Percentiles rank a stretch among this genome's conserved stretches.
Evolutionary conservation across 2,329 filamentous ascomycete species (phyloP).

Genomic region (Fusarium goolgardi): DNA sequence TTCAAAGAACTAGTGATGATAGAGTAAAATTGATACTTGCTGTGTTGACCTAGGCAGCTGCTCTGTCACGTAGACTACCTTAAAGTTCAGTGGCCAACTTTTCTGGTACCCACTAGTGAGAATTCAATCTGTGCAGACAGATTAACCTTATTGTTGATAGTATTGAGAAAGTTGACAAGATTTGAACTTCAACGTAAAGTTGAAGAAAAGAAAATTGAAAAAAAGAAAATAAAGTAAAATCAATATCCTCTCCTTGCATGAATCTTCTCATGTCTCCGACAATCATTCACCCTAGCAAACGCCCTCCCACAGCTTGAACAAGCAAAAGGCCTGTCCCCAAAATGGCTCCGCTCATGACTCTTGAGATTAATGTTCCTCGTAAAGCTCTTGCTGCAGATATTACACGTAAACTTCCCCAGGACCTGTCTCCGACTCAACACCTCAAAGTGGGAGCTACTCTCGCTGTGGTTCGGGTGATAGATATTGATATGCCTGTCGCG

Average conservation of each 20-base stretch:
- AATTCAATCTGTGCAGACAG: too few species aligned
- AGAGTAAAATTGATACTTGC: too few species aligned
- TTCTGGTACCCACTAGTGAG: too few species aligned
- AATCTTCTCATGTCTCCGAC: conserved; percentile 25
- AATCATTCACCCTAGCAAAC: conserved; percentile 5
- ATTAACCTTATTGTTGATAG: too few species aligned
- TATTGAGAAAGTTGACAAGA: too few species aligned
- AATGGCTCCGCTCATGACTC: conserved; percentile 9
- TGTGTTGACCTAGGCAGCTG: too few species aligned
- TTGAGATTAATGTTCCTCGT: conserved; percentile 6
- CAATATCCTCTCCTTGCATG: not conserved
- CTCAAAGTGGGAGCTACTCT: accelerated
- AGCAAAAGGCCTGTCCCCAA: conserved; percentile 2
- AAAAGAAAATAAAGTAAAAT: too few species aligned
- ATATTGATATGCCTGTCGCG: not conserved
- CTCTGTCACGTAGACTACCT: too few species aligned
- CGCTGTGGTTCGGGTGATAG: not conserved
- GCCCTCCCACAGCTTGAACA: not conserved
- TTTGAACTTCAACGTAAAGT: too few species aligned
- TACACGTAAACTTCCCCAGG: not conserved
- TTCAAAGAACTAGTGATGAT: accelerated
- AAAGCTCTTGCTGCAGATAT: not conserved
- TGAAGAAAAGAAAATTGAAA: too few species aligned
- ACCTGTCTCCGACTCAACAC: not conserved
- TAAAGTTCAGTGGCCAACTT: too few species aligned